Conservation (phyloP, 768 basidiomycete species). For the Tephrocybe sp. region DNA sequence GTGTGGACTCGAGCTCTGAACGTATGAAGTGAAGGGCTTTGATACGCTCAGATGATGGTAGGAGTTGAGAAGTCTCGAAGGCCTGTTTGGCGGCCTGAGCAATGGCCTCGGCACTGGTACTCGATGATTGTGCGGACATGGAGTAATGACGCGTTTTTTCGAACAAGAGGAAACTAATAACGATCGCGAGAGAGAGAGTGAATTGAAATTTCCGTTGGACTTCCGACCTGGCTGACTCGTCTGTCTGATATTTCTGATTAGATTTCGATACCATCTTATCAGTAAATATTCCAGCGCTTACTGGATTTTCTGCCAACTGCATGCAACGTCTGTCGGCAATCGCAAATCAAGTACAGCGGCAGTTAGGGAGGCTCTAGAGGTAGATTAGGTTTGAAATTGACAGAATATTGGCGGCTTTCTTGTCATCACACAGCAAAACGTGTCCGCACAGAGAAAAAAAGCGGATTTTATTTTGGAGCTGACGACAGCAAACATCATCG, state of each 20-base stretch:
- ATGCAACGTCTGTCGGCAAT: too few relatives aligned
- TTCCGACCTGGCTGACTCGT: too few relatives aligned
- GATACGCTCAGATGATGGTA: slow-evolving; percentile 65
- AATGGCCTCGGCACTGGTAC: slow-evolving; percentile 47
- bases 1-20: slow-evolving; percentile 59
- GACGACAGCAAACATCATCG: slow-evolving; percentile 17
- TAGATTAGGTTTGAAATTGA: too few relatives aligned
- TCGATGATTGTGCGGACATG: slow-evolving; percentile 18
- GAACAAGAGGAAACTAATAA: background rate
- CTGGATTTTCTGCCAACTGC: too few relatives aligned
- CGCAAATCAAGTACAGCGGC: too few relatives aligned
- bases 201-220: slow-evolving; percentile 3
- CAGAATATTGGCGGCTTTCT: too few relatives aligned
- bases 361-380: too few relatives aligned
- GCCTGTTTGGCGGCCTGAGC: slow-evolving; percentile 79
- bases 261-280: too few relatives aligned
- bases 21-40: slow-evolving; percentile 70
- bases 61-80: slow-evolving; percentile 84
- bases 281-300: too few relatives aligned
- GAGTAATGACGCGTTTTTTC: background rate
- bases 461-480: slow-evolving; percentile 19
- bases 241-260: too few relatives aligned
- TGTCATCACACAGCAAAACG: background rate
- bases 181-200: background rate
- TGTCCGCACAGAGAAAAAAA: slow-evolving; percentile 17